phyloP scores from a whole-genome alignment of 2,329 filamentous ascomycete genomes.

The Fusarium subtropicale region DNA sequence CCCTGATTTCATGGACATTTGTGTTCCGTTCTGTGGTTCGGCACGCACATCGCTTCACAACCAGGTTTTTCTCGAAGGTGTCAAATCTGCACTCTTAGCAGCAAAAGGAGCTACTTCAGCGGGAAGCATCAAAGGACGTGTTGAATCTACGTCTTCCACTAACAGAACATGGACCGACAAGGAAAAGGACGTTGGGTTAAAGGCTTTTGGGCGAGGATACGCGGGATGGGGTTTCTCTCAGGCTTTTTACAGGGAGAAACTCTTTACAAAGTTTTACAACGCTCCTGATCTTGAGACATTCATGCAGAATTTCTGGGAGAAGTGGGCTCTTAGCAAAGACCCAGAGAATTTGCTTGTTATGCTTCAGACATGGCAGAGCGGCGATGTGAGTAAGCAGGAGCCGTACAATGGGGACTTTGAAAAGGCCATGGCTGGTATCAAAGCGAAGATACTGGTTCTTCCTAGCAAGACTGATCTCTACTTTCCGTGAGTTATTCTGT shows the following conservation, averaged over 20 bases:
- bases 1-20: conserved; percentile 60
- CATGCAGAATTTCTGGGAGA: conserved; percentile 80
- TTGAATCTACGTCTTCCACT: conserved; percentile 36
- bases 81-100: conserved; percentile 59
- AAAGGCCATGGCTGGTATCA: conserved; percentile 74
- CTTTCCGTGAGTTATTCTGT: conserved; percentile 64
- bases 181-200: conserved; percentile 62
- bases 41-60: conserved; percentile 65
- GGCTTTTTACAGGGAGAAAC: conserved; percentile 77
- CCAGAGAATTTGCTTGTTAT: conserved; percentile 80
- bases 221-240: conserved; percentile 86
- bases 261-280: conserved; percentile 74
- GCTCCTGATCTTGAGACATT: conserved; percentile 79
- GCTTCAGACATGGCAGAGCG: conserved; percentile 83
- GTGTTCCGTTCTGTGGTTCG: conserved; percentile 62
- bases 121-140: conserved; percentile 55
- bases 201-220: conserved; percentile 79
- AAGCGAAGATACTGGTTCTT: conserved; percentile 77
- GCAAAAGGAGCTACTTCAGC: conserved; percentile 60
- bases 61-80: conserved; percentile 66
- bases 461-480: conserved; percentile 82
- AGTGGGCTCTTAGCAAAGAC: conserved; percentile 78
- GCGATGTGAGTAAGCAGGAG: conserved; percentile 74
- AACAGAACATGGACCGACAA: conserved; percentile 54
- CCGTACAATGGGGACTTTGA: conserved; percentile 76